A percentile compares a stretch with the other conserved stretches of the same genome.
These are phyloP conservation scores for Alopecurus myosuroides DNA, from an alignment of 176 grass and related monocot genomes.

Conservation along the genomic window DNA sequence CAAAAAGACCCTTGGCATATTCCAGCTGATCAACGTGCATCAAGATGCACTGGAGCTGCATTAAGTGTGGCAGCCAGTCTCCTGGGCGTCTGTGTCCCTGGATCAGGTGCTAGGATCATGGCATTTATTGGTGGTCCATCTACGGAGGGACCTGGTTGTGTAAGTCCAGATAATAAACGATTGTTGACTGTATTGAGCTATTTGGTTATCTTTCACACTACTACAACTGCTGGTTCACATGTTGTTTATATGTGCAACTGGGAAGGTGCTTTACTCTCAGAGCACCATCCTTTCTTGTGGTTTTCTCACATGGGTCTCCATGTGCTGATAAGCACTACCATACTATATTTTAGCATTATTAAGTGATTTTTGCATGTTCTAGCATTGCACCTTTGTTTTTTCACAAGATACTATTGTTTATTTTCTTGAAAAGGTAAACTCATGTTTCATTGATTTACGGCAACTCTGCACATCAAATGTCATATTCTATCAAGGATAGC, in stretches of 20 bases:
- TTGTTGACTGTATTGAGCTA: constrained; percentile 11
- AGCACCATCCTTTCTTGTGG: not conserved
- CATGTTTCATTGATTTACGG: not conserved
- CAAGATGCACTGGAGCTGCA: constrained; percentile 80
- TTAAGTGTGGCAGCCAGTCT: constrained; percentile 80
- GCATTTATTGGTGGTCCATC: constrained; percentile 95
- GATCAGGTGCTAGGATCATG: constrained; percentile 97
- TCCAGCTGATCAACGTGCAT: constrained; percentile 71
- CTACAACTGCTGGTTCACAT: not conserved
- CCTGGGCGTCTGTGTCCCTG: constrained; percentile 87
- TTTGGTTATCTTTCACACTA: constrained; percentile 1
- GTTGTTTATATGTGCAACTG: not conserved
- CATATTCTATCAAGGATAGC: not conserved
- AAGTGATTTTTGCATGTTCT: constrained; percentile 5
- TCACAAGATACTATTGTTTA: not conserved
- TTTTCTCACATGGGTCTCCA: not conserved
- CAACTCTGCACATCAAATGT: not conserved
- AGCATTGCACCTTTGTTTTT: not conserved
- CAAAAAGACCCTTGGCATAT: constrained; percentile 94
- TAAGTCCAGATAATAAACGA: constrained; percentile 45
- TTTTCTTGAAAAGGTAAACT: constrained; percentile 2
- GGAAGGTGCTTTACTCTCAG: constrained; percentile 4
- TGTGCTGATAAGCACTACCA: not conserved
- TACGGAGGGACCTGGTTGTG: constrained; percentile 73
- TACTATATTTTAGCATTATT: not conserved